Evolutionary conservation across 2,329 filamentous ascomycete genomes (phyloP), one percentile per base, ranked within the genome.

Genomic region (Aureobasidium vineae): DNA sequence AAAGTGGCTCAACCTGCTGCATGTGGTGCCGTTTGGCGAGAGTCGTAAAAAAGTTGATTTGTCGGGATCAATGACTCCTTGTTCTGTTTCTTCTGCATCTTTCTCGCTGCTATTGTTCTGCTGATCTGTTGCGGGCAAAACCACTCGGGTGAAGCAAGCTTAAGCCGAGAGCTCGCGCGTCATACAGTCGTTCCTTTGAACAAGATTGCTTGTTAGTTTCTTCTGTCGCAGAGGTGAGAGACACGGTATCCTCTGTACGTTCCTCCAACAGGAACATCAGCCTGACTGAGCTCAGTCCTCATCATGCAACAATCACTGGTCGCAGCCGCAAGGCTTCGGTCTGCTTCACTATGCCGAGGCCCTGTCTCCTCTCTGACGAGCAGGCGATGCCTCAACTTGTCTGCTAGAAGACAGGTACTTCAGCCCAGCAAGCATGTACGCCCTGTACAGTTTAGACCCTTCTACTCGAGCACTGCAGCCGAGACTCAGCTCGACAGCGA

Each of bases 391-490:
- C 60, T 67, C 50, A 64, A 40, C 41, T 33, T 57, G 59, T 28
- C 50, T 28, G 41, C 60, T 13, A 56, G 50, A 57, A 67, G 66
- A 43, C 49, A 50, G 21, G 4, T 59, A 3, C 41, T 59, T 10
- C 66, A 49, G n/a, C 13, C 13, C 26, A 52, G 28, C 64, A 66
- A 56, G 23, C 13, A 45, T 49, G 38, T 49, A 8, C 65, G 47
- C 33, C 57, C 66, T 21, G 49, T 33, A 6, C 63, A 67, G 47
- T 28, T 40, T 36, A 60, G 64, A 28, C 40, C 60, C 1, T 70
- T 68, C 65, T 63, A 70, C 54, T 69, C 68, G 19, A 68, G 59
- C 53, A 63, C 63, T 0, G 54, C 66, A 4, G 38, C 64, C 26
- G 65, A 67, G 21, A 40, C 53, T 15, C 45, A 47, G 23, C 63